Conservation (phyloP, 139 green algal species). For the Klebsormidium nitens region DNA sequence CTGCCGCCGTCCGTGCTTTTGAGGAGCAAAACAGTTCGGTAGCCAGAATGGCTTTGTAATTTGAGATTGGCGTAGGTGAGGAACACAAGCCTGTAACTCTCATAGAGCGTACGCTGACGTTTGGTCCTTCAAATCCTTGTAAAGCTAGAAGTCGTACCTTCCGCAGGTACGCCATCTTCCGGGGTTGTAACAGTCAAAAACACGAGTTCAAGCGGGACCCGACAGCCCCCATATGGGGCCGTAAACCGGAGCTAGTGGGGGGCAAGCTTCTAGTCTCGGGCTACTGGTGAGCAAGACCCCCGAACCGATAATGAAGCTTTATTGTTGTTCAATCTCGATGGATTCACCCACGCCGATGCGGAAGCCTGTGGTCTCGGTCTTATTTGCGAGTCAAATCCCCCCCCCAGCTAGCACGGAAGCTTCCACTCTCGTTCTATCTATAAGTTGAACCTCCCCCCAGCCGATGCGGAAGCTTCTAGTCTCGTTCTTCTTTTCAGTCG, state of each 20-base stretch:
- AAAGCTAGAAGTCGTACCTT: not conserved
- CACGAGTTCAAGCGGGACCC: constrained; percentile 77
- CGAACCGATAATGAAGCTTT: not conserved
- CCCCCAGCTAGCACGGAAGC: not conserved
- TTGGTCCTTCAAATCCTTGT: not conserved
- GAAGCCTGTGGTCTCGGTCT: not conserved
- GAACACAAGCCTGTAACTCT: too few relatives aligned
- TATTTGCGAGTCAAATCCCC: not conserved
- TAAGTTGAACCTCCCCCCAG: not conserved
- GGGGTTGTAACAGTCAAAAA: constrained; percentile 92
- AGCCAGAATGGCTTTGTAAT: too few relatives aligned
- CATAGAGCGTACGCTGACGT: not conserved
- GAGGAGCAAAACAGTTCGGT: too few relatives aligned
- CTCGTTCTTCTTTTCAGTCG: too few relatives aligned
- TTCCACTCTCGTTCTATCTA: not conserved
- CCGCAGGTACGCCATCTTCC: constrained; percentile 82
- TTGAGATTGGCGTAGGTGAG: too few relatives aligned
- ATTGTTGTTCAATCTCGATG: not conserved
- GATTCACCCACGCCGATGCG: not conserved
- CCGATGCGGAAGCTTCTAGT: too few relatives aligned
- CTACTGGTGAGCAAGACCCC: constrained; percentile 38
- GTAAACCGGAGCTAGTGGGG: constrained; percentile 21
- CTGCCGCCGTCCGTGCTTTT: too few relatives aligned
- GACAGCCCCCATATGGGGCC: constrained; percentile 47
- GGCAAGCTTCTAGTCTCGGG: constrained; percentile 34